Conservation (phyloP, 2,329 filamentous ascomycete species). For the Pseudogymnoascus sp. region DNA sequence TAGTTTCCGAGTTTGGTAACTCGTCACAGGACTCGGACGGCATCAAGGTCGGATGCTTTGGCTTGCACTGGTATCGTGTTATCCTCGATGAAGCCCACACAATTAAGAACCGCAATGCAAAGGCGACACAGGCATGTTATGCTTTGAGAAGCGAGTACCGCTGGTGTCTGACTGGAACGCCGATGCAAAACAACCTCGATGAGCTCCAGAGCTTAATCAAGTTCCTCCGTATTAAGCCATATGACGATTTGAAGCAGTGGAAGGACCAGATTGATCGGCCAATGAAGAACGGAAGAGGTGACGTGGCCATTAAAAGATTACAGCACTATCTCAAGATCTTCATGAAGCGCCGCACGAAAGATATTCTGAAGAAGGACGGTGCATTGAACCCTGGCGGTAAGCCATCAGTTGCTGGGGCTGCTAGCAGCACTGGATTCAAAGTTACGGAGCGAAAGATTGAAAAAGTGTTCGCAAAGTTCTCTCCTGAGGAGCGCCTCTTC, state of each 20-base stretch:
- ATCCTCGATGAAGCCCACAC: constrained; percentile 96
- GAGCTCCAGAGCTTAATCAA: constrained; percentile 89
- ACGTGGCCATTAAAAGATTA: constrained; percentile 77
- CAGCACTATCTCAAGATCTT: constrained; percentile 82
- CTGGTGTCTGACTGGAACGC: constrained; percentile 94
- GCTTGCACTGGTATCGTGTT: constrained; percentile 75
- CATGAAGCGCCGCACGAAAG: constrained; percentile 98
- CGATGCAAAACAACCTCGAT: constrained; percentile 96
- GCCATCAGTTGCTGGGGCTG: constrained; percentile 35
- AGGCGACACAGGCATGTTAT: constrained; percentile 86
- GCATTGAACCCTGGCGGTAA: constrained; percentile 71
- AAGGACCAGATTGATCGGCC: constrained; percentile 83
- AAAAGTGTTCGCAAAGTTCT: constrained; percentile 68
- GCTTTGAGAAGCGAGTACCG: constrained; percentile 77
- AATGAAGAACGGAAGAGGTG: constrained; percentile 81
- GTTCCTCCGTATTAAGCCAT: constrained; percentile 87
- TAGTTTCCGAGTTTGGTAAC: constrained; percentile 79
- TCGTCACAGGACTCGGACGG: constrained; percentile 52
- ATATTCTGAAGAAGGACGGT: constrained; percentile 83
- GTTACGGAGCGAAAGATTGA: constrained; percentile 87
- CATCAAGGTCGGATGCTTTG: constrained; percentile 43
- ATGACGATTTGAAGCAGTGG: constrained; percentile 78
- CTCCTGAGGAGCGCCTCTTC: constrained; percentile 70
- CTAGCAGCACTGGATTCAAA: constrained; percentile 63
- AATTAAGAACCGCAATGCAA: constrained; percentile 96